phyloP scores from a whole-genome alignment of 768 basidiomycete species.

The Kwoniella heveanensis region DNA sequence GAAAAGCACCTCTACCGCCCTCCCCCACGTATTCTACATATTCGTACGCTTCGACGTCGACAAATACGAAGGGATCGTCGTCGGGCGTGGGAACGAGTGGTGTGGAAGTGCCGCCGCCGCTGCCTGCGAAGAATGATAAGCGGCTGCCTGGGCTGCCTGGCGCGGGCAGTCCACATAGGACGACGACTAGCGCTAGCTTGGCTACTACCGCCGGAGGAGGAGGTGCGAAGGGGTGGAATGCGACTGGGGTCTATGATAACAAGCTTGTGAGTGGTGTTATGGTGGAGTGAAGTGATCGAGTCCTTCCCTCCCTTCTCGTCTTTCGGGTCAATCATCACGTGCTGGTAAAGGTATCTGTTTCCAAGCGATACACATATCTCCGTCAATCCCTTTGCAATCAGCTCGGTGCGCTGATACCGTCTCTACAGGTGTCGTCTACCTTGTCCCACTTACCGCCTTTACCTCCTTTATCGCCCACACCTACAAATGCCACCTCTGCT shows the following conservation, averaged over 20 bases:
- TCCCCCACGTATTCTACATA: constrained; percentile 24
- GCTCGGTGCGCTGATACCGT: neutral
- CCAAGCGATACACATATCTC: too few species aligned
- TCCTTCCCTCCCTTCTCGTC: too few species aligned
- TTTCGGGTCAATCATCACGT: too few species aligned
- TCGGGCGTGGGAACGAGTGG: constrained; percentile 14
- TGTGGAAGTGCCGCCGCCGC: constrained; percentile 10
- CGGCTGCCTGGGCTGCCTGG: constrained; percentile 12
- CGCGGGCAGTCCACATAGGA: constrained; percentile 22
- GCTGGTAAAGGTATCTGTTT: too few species aligned
- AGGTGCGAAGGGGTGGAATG: constrained; percentile 4
- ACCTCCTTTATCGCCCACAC: constrained; percentile 44
- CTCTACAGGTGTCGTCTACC: constrained; percentile 44
- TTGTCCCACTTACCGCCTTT: constrained; percentile 47
- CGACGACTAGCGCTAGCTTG: neutral
- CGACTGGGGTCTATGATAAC: constrained; percentile 49
- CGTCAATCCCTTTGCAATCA: too few species aligned
- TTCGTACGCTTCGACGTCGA: constrained; percentile 15
- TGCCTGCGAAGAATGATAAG: constrained; percentile 26
- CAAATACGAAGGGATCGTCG: constrained; percentile 1
- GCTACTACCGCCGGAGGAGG: neutral
- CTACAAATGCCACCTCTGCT: constrained; percentile 11
- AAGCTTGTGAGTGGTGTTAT: constrained; percentile 44
- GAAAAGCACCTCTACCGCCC: constrained; percentile 22
- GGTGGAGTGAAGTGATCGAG: too few species aligned